phyloP scores from a whole-genome alignment of 2,329 filamentous ascomycete species.

The Fusarium fujikuroi region DNA sequence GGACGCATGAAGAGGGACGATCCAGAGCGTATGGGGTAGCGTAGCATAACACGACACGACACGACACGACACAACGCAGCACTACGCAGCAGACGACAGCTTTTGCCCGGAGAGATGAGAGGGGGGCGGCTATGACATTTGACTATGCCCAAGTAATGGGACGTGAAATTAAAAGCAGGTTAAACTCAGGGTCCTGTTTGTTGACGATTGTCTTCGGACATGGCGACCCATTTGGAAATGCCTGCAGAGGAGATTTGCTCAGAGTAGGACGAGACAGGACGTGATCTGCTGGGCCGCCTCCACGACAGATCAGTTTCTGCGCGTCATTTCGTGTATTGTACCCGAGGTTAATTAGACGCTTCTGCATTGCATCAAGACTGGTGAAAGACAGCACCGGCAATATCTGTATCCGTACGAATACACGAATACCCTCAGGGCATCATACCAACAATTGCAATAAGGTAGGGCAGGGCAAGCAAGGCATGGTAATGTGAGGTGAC shows the following conservation, averaged over 20 bases:
- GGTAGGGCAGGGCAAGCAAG: background rate
- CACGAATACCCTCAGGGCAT: background rate
- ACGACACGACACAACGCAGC: background rate
- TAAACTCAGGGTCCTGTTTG: slow-evolving; percentile 30
- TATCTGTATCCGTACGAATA: background rate
- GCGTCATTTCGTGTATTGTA: slow-evolving; percentile 28
- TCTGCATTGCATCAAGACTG: slow-evolving; percentile 1
- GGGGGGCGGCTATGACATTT: slow-evolving; percentile 27
- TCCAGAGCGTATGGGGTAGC: slow-evolving; percentile 32
- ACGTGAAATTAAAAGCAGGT: slow-evolving; percentile 31
- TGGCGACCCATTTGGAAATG: slow-evolving; percentile 27
- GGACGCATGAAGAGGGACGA: slow-evolving; percentile 32
- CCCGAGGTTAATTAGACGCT: slow-evolving; percentile 26
- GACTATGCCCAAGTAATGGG: background rate
- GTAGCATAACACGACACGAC: slow-evolving; percentile 8
- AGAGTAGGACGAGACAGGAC: slow-evolving; percentile 9
- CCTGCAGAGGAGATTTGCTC: slow-evolving; percentile 9
- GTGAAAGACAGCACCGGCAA: background rate
- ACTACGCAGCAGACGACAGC: slow-evolving; percentile 6
- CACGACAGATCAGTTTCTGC: slow-evolving; percentile 27
- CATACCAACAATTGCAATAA: background rate
- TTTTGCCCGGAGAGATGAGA: slow-evolving; percentile 12
- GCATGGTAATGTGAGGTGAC: slow-evolving; percentile 17
- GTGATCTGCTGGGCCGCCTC: slow-evolving; percentile 31
- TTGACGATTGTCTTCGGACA: slow-evolving; percentile 16